A percentile compares a stretch with the other conserved stretches of the same genome.
Conservation (phyloP, 352 stramenopile species). For the Phytophthora constricta region DNA sequence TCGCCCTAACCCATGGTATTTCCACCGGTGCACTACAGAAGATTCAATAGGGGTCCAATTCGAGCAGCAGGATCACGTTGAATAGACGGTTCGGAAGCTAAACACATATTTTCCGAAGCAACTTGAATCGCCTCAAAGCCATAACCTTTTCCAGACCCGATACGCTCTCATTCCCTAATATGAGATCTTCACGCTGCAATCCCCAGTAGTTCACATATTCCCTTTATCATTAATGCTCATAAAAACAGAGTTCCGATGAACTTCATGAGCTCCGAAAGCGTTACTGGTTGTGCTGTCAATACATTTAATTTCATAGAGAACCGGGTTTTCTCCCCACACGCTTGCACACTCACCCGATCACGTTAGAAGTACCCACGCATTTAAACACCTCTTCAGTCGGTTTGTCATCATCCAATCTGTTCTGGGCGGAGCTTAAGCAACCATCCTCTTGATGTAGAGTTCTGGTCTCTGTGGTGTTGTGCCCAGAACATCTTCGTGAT, state of each 20-base stretch:
- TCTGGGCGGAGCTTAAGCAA: too few relatives aligned
- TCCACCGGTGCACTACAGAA: slow-evolving; percentile 10
- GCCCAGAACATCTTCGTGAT: too few relatives aligned
- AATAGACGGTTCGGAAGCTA: slow-evolving; percentile 15
- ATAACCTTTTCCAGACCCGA: slow-evolving; percentile 28
- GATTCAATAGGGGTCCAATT: slow-evolving; percentile 7
- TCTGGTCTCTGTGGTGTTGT: too few relatives aligned
- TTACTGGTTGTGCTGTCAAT: neutral
- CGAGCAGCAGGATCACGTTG: neutral
- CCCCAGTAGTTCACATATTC: neutral
- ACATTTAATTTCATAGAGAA: too few relatives aligned
- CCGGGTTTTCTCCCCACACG: too few relatives aligned
- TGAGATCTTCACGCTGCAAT: neutral
- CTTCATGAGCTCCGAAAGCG: neutral
- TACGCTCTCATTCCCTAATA: neutral
- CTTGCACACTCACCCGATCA: too few relatives aligned
- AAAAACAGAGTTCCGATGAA: neutral
- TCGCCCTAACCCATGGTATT: slow-evolving; percentile 20
- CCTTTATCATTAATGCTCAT: neutral
- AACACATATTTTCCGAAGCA: slow-evolving; percentile 25
- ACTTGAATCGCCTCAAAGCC: slow-evolving; percentile 29
- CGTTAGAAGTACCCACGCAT: too few relatives aligned
- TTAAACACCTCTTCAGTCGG: too few relatives aligned
- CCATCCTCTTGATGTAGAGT: too few relatives aligned
- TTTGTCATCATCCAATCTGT: too few relatives aligned